Evolutionary conservation across 2,329 filamentous ascomycete species (phyloP), one percentile per base, ranked within the genome.

Genomic region (Neonectria punicea): DNA sequence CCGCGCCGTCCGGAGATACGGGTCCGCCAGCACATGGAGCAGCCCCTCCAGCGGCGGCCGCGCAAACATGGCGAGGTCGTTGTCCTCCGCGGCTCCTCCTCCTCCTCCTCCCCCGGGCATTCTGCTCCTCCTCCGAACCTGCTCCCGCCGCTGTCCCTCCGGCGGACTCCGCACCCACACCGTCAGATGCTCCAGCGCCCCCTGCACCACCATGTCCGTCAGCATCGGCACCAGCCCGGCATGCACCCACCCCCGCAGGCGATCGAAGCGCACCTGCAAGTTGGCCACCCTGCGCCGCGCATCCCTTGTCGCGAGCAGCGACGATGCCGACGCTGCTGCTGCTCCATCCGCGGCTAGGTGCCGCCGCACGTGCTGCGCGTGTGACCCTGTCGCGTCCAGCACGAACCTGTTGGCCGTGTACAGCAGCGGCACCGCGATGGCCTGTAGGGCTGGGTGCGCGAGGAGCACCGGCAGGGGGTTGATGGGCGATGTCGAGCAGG

Each of bases 21-120:
- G 83, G 62, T 85, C 83, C 46, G 78, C 73, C 58, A 86, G 70
- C 18, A 85, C 71, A 56, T 75, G 73, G 50, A 85, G 68, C 9
- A 85, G 67, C 3, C 78, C 76, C 61, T 70, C 70, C 25, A 79
- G 61, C 71, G 79, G 71, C 22, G 75, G 71, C 47, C 72, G 72
- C n/a, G 66, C 58, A 53, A 78, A 77, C 28, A 75, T 67, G 46
- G 56, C 58, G 14, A 68, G 47, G 36, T 67, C 70, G 20, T 46
- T n/a, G n/a, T 55, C 61, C 14, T 63, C 50, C 3, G 16, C 20
- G 3, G 44, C 55, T 22, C 43, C 55, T 22, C 22, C 22, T 22
- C 22, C 22, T 4, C 22, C 22, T 22, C 22, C 22, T 10, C 34
- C 22, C 1, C 44, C 49, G 28, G 41, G n/a, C 18, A 53, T 36